Percentiles rank a stretch among this genome's conserved stretches.
Evolutionary conservation across 441 rosid genomes (phyloP).

Genomic region (Manihot esculenta): DNA sequence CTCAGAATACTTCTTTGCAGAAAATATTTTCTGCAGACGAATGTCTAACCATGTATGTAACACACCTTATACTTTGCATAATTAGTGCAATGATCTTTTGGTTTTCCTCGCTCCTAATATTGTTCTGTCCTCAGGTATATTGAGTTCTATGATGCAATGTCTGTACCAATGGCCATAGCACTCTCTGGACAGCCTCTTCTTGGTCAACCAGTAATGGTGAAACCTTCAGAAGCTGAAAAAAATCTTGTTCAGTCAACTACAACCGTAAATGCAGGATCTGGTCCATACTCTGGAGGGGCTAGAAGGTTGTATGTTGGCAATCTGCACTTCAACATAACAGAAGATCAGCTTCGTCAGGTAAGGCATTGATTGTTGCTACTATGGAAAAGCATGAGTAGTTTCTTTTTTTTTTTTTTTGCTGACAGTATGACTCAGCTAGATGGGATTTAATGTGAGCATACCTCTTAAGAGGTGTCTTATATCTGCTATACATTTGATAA

Average conservation of each 20-base stretch:
- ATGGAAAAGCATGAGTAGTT: too few species aligned
- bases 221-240: constrained; percentile 99
- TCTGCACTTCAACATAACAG: constrained; percentile 80
- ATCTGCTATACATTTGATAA: not conserved
- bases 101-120: not conserved
- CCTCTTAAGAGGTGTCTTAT: not conserved
- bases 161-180: constrained; percentile 99
- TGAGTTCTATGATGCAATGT: constrained; percentile 97
- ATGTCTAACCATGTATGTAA: too few species aligned
- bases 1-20: too few species aligned
- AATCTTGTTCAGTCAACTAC: constrained; percentile 94
- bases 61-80: not conserved
- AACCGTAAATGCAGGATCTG: constrained; percentile 56
- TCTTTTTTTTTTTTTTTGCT: not conserved
- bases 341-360: constrained; percentile 92
- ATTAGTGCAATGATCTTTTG: not conserved
- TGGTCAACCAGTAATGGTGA: constrained; percentile 97
- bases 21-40: too few species aligned
- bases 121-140: constrained; percentile 55
- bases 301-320: constrained; percentile 96
- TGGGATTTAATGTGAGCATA: not conserved
- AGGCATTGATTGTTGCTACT: constrained; percentile 1
- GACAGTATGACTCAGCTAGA: not conserved
- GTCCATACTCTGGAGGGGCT: constrained; percentile 88
- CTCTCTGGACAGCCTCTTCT: constrained; percentile 97